These are phyloP conservation scores for Neophaeococcomyces mojaviensis DNA, from an alignment of 2,329 filamentous ascomycete species.

Conservation along the genomic window DNA sequence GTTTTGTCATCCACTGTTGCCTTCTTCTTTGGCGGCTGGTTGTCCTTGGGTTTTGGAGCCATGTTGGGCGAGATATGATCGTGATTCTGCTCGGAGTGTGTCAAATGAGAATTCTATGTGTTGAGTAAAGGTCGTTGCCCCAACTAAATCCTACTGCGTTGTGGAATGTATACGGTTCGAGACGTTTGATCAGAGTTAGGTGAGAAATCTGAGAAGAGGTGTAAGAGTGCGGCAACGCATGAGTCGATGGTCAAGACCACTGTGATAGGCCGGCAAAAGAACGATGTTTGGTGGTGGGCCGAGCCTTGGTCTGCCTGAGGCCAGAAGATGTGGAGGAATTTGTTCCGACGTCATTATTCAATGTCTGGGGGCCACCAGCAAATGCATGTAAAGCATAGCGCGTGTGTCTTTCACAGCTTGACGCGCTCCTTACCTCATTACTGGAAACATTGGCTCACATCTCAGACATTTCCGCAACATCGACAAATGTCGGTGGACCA, in stretches of 20 bases:
- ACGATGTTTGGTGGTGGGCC: not conserved
- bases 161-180: not conserved
- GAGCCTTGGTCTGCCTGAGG: not conserved
- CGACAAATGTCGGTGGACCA: too few species aligned
- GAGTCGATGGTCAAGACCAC: not conserved
- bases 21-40: slow-evolving; percentile 43
- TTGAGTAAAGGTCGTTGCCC: too few species aligned
- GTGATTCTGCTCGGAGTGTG: not conserved
- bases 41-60: slow-evolving; percentile 39
- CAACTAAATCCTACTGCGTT: too few species aligned
- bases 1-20: slow-evolving; percentile 77
- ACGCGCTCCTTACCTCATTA: too few species aligned
- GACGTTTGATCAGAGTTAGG: not conserved
- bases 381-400: too few species aligned
- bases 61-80: slow-evolving; percentile 25
- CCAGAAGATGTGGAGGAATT: slow-evolving; percentile 1
- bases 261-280: not conserved
- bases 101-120: not conserved
- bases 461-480: too few species aligned
- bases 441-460: too few species aligned
- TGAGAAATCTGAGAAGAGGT: too few species aligned
- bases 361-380: too few species aligned
- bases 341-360: slow-evolving; percentile 5
- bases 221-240: not conserved
- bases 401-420: too few species aligned